A percentile compares a stretch with the other conserved stretches of the same genome.
phyloP scores from a whole-genome alignment of 2,329 filamentous ascomycete species.

The Aquanectria penicillioides region DNA sequence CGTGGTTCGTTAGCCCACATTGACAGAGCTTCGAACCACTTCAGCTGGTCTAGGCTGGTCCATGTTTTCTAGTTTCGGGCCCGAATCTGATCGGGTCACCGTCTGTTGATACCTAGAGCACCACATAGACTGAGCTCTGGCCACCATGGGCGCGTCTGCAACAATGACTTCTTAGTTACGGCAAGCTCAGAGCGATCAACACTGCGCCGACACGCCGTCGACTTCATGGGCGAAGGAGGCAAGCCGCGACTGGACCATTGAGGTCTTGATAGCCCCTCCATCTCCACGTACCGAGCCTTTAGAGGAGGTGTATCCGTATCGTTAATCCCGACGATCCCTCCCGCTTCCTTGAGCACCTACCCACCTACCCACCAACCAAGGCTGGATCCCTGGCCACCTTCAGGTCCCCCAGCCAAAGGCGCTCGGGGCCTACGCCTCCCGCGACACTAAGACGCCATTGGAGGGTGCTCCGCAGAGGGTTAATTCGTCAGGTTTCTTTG shows the following conservation, averaged over 20 bases:
- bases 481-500: conserved; percentile 23
- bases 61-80: conserved; percentile 24
- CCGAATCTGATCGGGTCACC: conserved; percentile 8
- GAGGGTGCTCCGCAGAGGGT: conserved; percentile 21
- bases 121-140: background rate
- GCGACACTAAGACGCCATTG: conserved; percentile 38
- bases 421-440: conserved; percentile 39
- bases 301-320: conserved; percentile 16
- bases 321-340: conserved; percentile 34
- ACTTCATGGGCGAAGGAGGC: conserved; percentile 8
- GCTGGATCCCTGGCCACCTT: conserved; percentile 22
- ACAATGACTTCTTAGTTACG: conserved; percentile 1
- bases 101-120: conserved; percentile 4
- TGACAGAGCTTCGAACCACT: conserved; percentile 31
- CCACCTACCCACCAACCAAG: conserved; percentile 21
- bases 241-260: background rate
- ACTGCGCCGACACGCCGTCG: conserved; percentile 5
- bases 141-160: background rate
- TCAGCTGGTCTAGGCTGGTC: conserved; percentile 35
- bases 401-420: conserved; percentile 26
- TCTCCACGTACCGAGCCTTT: background rate
- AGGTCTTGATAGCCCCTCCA: conserved; percentile 1
- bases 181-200: conserved; percentile 16
- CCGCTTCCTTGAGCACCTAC: conserved; percentile 22
- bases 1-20: conserved; percentile 26